Base-by-base conservation (phyloP, 2,329 filamentous ascomycete species). In the Cytospora schulzeri region DNA sequence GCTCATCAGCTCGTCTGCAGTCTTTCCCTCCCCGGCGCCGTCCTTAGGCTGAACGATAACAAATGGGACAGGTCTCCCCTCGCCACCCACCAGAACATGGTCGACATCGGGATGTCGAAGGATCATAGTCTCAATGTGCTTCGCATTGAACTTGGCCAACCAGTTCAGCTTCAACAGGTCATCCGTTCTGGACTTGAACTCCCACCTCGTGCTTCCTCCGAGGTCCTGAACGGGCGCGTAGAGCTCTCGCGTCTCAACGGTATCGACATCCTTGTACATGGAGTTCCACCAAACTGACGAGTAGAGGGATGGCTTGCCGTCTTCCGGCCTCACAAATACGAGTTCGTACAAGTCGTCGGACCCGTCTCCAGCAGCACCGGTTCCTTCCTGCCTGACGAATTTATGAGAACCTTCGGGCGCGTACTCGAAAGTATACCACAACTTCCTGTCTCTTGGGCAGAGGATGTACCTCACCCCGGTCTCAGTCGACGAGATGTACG, bases 121-220 rank as follows among this genome's bases (percentile, higher is more conserved):
- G 26, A 57, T 57, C 9, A 33, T 57, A 8, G 9, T 38, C 19
- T 57, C 33, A 19, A 57, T 57, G 26, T 57, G n/a, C 9, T 33
- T 38, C 3, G 54, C 54, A 28, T 41, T 38, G 33, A 57, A 57
- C 33, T 57, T 57, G 33, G 54, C 54, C 33, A 57, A 17, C 15
- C 35, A 57, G 31, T 11, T 45, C 33, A 57, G 19, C 33, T 57
- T 57, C 22, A 38, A 41, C 19, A 57, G 31, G 28, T 41, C 54
- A n/a, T 57, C 54, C 33, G 54, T 57, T 15, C 54, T 22, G 3
- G 54, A 33, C 19, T 24, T 22, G 15, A 57, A 45, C 11, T 26
- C 54, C 54, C 54, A 57, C 31, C 31, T 38, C 31, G 33, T 57
- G 1, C 33, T 17, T 12, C 54, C 54, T 11, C 41, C 54, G 33